phyloP scores from a whole-genome alignment of 768 basidiomycete genomes.

The Neoboletus magnificus region DNA sequence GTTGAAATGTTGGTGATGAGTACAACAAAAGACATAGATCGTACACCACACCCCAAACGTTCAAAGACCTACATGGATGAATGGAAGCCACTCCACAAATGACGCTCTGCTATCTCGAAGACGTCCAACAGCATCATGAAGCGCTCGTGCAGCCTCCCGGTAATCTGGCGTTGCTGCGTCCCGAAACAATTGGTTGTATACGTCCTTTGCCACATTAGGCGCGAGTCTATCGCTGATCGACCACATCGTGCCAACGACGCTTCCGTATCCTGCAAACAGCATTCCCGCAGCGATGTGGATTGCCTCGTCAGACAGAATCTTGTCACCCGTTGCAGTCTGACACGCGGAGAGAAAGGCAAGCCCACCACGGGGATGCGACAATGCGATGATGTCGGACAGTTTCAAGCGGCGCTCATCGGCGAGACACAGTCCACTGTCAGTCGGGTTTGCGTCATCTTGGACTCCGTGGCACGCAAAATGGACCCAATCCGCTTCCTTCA shows the following conservation, averaged over 20 bases:
- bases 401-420: too few relatives aligned
- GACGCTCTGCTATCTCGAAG: neutral
- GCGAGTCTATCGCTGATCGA: conserved; percentile 38
- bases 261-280: conserved; percentile 33
- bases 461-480: neutral
- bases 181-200: conserved; percentile 25
- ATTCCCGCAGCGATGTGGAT: conserved; percentile 44
- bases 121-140: neutral
- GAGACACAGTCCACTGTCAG: too few relatives aligned
- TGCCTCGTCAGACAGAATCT: conserved; percentile 34
- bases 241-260: conserved; percentile 47
- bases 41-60: neutral
- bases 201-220: conserved; percentile 29
- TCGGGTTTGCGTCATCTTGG: neutral
- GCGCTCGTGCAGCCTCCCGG: neutral
- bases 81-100: too few relatives aligned
- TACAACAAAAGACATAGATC: neutral
- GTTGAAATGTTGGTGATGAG: too few relatives aligned
- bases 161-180: neutral
- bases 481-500: neutral
- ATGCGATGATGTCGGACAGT: too few relatives aligned
- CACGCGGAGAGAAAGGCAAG: too few relatives aligned
- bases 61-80: neutral
- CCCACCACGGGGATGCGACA: too few relatives aligned
- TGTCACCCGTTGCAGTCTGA: conserved; percentile 29